Percentiles rank a stretch among this genome's conserved stretches.
phyloP scores from a whole-genome alignment of 768 basidiomycete genomes.

The Leccinum rimulosum region DNA sequence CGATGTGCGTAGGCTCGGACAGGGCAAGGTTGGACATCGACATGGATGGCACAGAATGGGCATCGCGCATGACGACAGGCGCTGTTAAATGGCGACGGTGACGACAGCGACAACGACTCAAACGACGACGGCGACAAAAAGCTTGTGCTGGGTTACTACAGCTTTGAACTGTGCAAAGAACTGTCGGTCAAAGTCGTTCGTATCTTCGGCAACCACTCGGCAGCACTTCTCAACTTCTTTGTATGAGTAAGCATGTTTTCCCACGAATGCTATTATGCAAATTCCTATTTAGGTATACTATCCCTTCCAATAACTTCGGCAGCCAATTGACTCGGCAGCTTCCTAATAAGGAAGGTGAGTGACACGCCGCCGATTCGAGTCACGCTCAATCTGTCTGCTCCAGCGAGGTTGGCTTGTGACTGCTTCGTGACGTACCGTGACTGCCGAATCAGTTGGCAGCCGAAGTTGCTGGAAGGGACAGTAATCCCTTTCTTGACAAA shows the following conservation, averaged over 20 bases:
- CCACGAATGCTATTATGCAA: constrained; percentile 12
- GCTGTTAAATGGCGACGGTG: not conserved
- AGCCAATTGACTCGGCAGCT: not conserved
- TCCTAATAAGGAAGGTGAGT: not conserved
- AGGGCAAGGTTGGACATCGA: constrained; percentile 36
- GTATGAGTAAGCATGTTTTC: constrained; percentile 27
- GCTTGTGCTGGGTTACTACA: not conserved
- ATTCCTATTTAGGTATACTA: constrained; percentile 19
- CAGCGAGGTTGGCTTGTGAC: not conserved
- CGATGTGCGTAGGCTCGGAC: constrained; percentile 56
- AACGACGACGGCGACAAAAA: not conserved
- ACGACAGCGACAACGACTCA: not conserved
- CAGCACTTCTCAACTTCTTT: constrained; percentile 8
- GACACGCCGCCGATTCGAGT: not conserved
- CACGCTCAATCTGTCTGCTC: not conserved
- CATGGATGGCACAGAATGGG: constrained; percentile 28
- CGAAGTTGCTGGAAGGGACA: not conserved
- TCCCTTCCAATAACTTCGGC: not conserved
- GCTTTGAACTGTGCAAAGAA: constrained; percentile 16
- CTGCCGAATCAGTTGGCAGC: not conserved
- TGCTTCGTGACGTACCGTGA: not conserved
- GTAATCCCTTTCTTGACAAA: constrained; percentile 4
- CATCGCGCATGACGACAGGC: constrained; percentile 27
- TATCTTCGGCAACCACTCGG: constrained; percentile 29
- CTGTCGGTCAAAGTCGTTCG: constrained; percentile 15